These are phyloP conservation scores for Wickerhamomyces rabaulensis DNA, from an alignment of 805 yeast species.

Conservation along the genomic window DNA sequence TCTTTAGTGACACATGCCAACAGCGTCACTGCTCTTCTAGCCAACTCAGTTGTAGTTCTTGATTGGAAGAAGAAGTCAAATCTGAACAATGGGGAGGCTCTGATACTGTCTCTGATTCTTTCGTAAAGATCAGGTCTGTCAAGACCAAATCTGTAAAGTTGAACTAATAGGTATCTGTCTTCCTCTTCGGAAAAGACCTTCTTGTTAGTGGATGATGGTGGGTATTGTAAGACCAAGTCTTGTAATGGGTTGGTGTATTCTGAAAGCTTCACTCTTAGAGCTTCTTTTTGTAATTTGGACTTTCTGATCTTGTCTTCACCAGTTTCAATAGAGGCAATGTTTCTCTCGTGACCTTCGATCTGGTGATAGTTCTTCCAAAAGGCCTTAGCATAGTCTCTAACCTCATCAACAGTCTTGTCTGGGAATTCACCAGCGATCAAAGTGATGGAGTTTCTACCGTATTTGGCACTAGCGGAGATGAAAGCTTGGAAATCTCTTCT, in stretches of 20 bases:
- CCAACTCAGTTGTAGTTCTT: conserved; percentile 69
- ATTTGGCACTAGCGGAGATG: conserved; percentile 64
- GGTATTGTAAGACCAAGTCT: conserved; percentile 65
- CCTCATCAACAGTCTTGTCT: conserved; percentile 77
- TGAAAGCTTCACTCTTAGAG: conserved; percentile 69
- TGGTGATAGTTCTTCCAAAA: conserved; percentile 79
- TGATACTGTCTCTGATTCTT: conserved; percentile 65
- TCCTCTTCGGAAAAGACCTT: conserved; percentile 82
- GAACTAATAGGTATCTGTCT: conserved; percentile 80
- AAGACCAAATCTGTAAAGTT: conserved; percentile 73
- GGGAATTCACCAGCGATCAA: conserved; percentile 70
- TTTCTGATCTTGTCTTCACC: conserved; percentile 83
- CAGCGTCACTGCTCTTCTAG: conserved; percentile 77
- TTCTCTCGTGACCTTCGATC: conserved; percentile 87
- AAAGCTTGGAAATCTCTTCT: conserved; percentile 85
- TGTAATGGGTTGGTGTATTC: conserved; percentile 72
- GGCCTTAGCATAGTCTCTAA: conserved; percentile 65
- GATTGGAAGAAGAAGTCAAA: conserved; percentile 86
- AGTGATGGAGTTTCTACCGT: conserved; percentile 71
- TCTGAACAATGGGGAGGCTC: conserved; percentile 71
- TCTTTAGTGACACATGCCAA: conserved; percentile 74
- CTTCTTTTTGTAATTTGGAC: conserved; percentile 66
- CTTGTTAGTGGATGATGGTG: conserved; percentile 62
- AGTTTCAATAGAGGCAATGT: conserved; percentile 70
- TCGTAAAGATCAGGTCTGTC: conserved; percentile 80